Conservation (phyloP, 805 yeast species). For the Saturnispora saitoi region DNA sequence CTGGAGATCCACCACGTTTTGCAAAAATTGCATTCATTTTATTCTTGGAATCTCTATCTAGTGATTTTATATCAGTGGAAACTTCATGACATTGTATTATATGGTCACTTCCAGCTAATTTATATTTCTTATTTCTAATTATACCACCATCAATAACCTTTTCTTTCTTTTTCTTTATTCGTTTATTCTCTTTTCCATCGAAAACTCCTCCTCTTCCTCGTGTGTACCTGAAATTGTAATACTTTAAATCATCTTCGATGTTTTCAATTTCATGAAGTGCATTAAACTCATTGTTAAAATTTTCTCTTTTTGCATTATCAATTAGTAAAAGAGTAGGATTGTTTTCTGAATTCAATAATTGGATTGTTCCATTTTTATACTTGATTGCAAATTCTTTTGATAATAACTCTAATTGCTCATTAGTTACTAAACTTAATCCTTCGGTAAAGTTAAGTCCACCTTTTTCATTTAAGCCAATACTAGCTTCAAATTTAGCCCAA, state of each 20-base stretch:
- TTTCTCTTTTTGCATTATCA: constrained; percentile 6
- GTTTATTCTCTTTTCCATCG: constrained; percentile 6
- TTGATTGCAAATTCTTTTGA: constrained; percentile 9
- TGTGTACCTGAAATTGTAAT: constrained; percentile 8
- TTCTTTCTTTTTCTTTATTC: constrained; percentile 1
- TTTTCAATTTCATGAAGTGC: not conserved
- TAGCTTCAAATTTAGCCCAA: constrained; percentile 12
- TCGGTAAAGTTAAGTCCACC: constrained; percentile 14
- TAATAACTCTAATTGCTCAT: constrained; percentile 6
- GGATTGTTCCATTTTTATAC: constrained; percentile 8
- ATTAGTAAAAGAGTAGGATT: constrained; percentile 8
- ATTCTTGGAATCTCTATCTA: constrained; percentile 14
- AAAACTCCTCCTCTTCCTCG: constrained; percentile 15
- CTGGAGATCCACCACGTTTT: constrained; percentile 9
- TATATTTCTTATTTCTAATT: constrained; percentile 5
- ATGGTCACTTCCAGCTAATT: not conserved
- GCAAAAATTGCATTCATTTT: constrained; percentile 11
- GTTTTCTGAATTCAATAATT: constrained; percentile 11
- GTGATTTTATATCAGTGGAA: constrained; percentile 1
- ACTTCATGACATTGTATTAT: constrained; percentile 14
- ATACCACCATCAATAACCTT: constrained; percentile 10
- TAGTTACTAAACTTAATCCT: not conserved
- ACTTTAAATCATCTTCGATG: not conserved
- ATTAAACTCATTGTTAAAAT: not conserved
- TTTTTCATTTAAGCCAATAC: constrained; percentile 8